A percentile compares a stretch with the other conserved stretches of the same genome.
phyloP scores from a whole-genome alignment of 306 rosid genomes.

The Sechiopsis laciniata region DNA sequence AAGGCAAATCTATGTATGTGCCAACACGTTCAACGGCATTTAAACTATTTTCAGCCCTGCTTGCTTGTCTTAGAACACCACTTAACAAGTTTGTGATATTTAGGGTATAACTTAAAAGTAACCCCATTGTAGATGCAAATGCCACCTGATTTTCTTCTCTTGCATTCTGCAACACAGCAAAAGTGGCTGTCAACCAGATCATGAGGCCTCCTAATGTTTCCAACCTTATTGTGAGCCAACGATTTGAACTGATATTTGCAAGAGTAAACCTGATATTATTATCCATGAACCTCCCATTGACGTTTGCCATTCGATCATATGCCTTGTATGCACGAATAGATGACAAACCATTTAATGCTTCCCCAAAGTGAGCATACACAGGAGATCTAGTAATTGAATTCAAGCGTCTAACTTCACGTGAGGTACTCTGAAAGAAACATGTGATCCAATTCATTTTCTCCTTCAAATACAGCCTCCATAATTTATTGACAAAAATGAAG shows the following conservation, averaged over 20 bases:
- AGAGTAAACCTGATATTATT: constrained; percentile 70
- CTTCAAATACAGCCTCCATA: neutral
- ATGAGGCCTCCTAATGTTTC: constrained; percentile 79
- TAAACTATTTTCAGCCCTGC: constrained; percentile 75
- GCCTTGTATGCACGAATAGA: constrained; percentile 77
- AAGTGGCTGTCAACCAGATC: constrained; percentile 80
- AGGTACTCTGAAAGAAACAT: constrained; percentile 47
- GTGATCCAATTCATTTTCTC: neutral
- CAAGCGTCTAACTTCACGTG: constrained; percentile 85
- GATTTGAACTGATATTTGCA: constrained; percentile 50
- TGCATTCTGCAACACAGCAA: constrained; percentile 74
- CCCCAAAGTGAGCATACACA: constrained; percentile 87
- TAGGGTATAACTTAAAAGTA: constrained; percentile 74
- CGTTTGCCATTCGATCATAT: constrained; percentile 62
- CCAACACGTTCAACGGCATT: constrained; percentile 87
- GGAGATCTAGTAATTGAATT: constrained; percentile 85
- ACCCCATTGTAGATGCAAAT: constrained; percentile 80
- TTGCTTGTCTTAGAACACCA: constrained; percentile 72
- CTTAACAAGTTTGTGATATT: constrained; percentile 72
- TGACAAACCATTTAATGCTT: constrained; percentile 74
- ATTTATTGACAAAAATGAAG: neutral
- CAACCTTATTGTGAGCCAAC: constrained; percentile 67
- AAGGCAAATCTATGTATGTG: constrained; percentile 53
- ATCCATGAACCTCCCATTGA: constrained; percentile 76
- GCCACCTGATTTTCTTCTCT: constrained; percentile 43